Percentiles rank a stretch among this genome's conserved stretches.
Conservation (phyloP, 495 filamentous ascomycete genomes). For the Neurospora pannonica region DNA sequence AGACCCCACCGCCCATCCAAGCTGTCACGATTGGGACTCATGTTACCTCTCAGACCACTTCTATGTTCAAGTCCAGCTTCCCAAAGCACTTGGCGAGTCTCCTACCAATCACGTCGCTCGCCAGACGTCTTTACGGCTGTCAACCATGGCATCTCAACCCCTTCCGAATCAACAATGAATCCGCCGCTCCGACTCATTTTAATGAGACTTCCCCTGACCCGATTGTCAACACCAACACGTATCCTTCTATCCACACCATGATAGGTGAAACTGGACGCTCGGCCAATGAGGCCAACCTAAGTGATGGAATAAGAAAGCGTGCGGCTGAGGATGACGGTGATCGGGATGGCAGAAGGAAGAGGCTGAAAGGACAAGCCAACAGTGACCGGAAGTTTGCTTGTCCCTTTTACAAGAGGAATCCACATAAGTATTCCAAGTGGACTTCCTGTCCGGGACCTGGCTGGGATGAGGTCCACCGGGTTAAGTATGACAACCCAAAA, state of each 20-base stretch:
- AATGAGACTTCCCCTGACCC: too few relatives aligned
- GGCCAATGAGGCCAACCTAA: background rate
- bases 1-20: too few relatives aligned
- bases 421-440: constrained; percentile 22
- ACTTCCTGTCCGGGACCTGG: constrained; percentile 24
- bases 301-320: background rate
- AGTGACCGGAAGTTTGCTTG: constrained; percentile 17
- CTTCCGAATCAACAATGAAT: too few relatives aligned
- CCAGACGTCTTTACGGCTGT: too few relatives aligned
- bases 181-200: too few relatives aligned
- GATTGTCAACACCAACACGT: too few relatives aligned
- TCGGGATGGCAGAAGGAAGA: constrained; percentile 18
- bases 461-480: constrained; percentile 25
- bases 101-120: too few relatives aligned
- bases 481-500: constrained; percentile 17
- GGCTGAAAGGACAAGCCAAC: background rate
- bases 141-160: too few relatives aligned
- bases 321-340: constrained; percentile 1
- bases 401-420: constrained; percentile 25
- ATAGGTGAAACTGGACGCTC: background rate
- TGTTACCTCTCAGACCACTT: too few relatives aligned
- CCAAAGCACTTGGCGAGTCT: too few relatives aligned
- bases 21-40: too few relatives aligned
- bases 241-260: background rate
- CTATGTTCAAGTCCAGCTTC: too few relatives aligned